Evolutionary conservation across 805 yeast species (phyloP), one percentile per base, ranked within the genome.

Genomic region (Ogataea methanolica): DNA sequence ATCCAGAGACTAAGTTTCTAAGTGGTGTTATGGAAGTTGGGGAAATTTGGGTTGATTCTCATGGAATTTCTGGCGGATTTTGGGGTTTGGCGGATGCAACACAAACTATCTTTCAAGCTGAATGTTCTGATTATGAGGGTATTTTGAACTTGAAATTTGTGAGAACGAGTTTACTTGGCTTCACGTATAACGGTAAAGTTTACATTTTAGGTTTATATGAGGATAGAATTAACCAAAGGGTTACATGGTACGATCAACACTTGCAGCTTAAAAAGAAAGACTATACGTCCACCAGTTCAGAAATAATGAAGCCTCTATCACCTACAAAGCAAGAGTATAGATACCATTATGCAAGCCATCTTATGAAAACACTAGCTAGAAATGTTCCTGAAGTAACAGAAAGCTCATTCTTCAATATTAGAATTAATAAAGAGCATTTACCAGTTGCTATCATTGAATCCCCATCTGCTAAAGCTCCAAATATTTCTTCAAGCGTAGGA

Each of bases 21-120:
- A 86, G 88, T 5, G 80, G 82, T 2, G 83, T 77, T 42, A 79
- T 87, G 59, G 88, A 85, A 52, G 88, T 94, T 15, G 99, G 99
- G 26, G 99, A 94, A 65, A 83, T 94, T 33, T 94, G 98, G 98
- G 87, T 94, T n/a, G 97, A 91, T 58, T 85, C 95, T 39, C 92
- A 92, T 1, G 86, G 95, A 50, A 68, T 94, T 6, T 83, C 96
- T 2, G 97, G 96, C 15, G 96, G 96, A 0, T 88, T 86, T 60
- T 89, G 90, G 83, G 91, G 82, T 1, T 64, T 78, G 17, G 82
- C 68, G 23, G 80, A 69, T 43, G 88, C 86, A 39, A 85, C 95
- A 0, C 82, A 79, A 49, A 76, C 74, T 50, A 84, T 88, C 2
- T 89, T 89, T 66, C 94, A 85, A 58, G 96, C 96, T 0, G 78